Conservation (phyloP, 306 rosid genomes). For the Casuarina glauca region DNA sequence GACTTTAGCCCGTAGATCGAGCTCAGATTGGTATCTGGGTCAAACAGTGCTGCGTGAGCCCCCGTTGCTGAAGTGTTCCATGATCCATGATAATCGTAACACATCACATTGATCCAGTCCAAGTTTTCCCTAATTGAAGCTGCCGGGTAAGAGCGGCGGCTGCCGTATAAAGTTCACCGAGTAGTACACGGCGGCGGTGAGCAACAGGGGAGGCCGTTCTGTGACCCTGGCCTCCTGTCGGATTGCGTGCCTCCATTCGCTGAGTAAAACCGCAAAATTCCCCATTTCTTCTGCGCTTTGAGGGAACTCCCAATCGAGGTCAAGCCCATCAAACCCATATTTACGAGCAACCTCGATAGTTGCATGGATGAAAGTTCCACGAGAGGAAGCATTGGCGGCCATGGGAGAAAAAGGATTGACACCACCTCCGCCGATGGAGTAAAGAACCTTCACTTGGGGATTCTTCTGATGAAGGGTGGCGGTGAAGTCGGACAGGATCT, state of each 20-base stretch:
- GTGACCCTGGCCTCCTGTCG: constrained; percentile 28
- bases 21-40: constrained; percentile 45
- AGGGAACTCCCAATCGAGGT: constrained; percentile 81
- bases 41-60: constrained; percentile 41
- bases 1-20: constrained; percentile 50
- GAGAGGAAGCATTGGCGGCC: constrained; percentile 40
- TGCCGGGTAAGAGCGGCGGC: constrained; percentile 42
- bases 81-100: constrained; percentile 55
- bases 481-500: constrained; percentile 45
- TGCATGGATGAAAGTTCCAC: constrained; percentile 58
- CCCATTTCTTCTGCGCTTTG: constrained; percentile 40
- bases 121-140: constrained; percentile 35
- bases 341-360: constrained; percentile 50
- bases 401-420: constrained; percentile 34
- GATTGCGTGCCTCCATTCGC: constrained; percentile 41
- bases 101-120: constrained; percentile 73
- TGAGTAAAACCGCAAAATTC: constrained; percentile 36
- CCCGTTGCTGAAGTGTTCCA: constrained; percentile 40
- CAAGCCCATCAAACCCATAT: constrained; percentile 65
- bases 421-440: constrained; percentile 58
- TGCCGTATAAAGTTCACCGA: constrained; percentile 31
- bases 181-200: constrained; percentile 72
- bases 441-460: constrained; percentile 41
- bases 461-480: constrained; percentile 30
- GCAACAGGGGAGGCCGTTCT: constrained; percentile 37